phyloP scores from a whole-genome alignment of 176 grass and related monocot genomes.

The barley (Hordeum vulgare) region MorexV3_pseudomolecules_assembly NC_058519.1:279919433-279919932 shows the following conservation, averaged over 20 bases:
- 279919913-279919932: no score
- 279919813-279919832: neutral
- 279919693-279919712: no score
- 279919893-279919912: no score
- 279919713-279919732: neutral
- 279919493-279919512: constrained; percentile 72
- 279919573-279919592: neutral
- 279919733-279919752: neutral
- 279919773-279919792: neutral
- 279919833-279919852: neutral
- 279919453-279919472: constrained; percentile 76
- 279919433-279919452: constrained; percentile 45
- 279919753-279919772: neutral
- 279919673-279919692: neutral
- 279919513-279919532: constrained; percentile 82
- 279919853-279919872: no score
- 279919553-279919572: neutral
- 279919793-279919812: neutral
- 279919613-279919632: neutral
- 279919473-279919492: constrained; percentile 92
- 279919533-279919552: neutral
- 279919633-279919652: neutral
- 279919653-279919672: neutral
- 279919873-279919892: no score
- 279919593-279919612: neutral